A percentile compares a stretch with the other conserved stretches of the same genome.
Evolutionary conservation across 352 stramenopile genomes (phyloP).

Genomic region (Phytophthora citricola): DNA sequence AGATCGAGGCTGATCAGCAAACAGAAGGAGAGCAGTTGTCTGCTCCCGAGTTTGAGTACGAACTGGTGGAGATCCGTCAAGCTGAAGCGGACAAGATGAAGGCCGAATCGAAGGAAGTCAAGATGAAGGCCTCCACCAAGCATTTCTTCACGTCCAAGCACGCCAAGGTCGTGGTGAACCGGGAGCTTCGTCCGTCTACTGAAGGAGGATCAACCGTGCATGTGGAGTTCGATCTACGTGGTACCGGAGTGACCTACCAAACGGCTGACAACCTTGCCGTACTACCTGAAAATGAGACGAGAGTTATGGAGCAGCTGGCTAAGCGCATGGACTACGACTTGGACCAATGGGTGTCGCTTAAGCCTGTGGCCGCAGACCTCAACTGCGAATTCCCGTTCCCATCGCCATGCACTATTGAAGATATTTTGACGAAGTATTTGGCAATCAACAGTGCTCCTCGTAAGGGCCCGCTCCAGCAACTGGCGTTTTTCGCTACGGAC

Average conservation of each 20-base stretch:
- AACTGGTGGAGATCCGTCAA: slow-evolving; percentile 52
- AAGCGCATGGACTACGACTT: slow-evolving; percentile 89
- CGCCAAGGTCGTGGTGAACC: slow-evolving; percentile 87
- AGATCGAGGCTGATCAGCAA: slow-evolving; percentile 4
- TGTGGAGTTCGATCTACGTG: slow-evolving; percentile 89
- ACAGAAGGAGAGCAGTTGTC: slow-evolving; percentile 25
- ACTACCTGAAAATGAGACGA: slow-evolving; percentile 88
- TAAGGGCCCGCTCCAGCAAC: slow-evolving; percentile 80
- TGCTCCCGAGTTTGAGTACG: slow-evolving; percentile 68
- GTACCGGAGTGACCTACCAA: slow-evolving; percentile 87
- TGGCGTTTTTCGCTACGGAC: slow-evolving; percentile 81
- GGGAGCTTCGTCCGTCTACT: slow-evolving; percentile 88
- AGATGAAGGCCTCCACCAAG: slow-evolving; percentile 85
- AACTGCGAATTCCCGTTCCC: slow-evolving; percentile 91
- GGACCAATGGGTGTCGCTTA: slow-evolving; percentile 88
- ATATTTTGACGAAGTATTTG: slow-evolving; percentile 93
- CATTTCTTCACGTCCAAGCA: slow-evolving; percentile 91
- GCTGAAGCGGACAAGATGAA: slow-evolving; percentile 21
- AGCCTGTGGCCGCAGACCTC: slow-evolving; percentile 56
- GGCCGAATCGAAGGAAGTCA: slow-evolving; percentile 32
- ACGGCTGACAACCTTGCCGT: slow-evolving; percentile 96
- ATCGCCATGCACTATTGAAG: slow-evolving; percentile 93
- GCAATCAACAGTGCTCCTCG: slow-evolving; percentile 94
- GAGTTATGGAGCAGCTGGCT: slow-evolving; percentile 87
- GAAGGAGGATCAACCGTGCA: slow-evolving; percentile 89